phyloP scores from a whole-genome alignment of 441 rosid genomes.

The Breynia disticha region DNA sequence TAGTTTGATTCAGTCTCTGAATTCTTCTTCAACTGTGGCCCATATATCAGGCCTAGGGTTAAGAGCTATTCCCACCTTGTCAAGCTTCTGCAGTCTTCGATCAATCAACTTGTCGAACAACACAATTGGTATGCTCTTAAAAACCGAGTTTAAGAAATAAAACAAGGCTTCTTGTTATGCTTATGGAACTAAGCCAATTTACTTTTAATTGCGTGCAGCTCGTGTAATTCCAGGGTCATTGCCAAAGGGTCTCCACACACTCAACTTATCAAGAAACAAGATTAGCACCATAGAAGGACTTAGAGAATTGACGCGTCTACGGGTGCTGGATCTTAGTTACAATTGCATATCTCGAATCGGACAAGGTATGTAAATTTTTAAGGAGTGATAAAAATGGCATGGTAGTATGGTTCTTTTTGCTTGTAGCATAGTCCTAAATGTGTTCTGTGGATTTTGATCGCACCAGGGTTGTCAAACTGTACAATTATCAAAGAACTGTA shows the following conservation, averaged over 20 bases:
- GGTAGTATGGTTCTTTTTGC: no score
- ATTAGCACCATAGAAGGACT: slow-evolving; percentile 75
- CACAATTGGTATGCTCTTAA: slow-evolving; percentile 51
- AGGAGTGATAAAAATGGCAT: no score
- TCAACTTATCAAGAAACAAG: slow-evolving; percentile 80
- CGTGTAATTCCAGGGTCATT: slow-evolving; percentile 58
- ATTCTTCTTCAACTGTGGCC: slow-evolving; percentile 75
- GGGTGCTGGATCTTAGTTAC: slow-evolving; percentile 80
- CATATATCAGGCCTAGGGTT: slow-evolving; percentile 69
- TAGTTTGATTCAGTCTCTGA: slow-evolving; percentile 59
- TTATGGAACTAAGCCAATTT: slow-evolving; percentile 4
- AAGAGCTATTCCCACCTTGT: slow-evolving; percentile 64
- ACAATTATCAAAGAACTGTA: slow-evolving; percentile 79
- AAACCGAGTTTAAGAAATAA: neutral
- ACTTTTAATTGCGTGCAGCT: slow-evolving; percentile 33
- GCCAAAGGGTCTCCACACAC: slow-evolving; percentile 77
- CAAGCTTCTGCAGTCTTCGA: slow-evolving; percentile 67
- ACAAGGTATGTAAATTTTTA: slow-evolving; percentile 44
- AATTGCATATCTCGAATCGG: slow-evolving; percentile 85
- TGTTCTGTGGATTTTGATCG: neutral
- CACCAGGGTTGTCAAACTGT: slow-evolving; percentile 74
- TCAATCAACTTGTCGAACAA: slow-evolving; percentile 76
- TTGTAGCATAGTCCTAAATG: neutral
- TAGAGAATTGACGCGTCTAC: slow-evolving; percentile 67
- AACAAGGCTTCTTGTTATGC: neutral